Conservation (phyloP, 352 stramenopile genomes). For the Globisporangium cylindrosporum region DNA sequence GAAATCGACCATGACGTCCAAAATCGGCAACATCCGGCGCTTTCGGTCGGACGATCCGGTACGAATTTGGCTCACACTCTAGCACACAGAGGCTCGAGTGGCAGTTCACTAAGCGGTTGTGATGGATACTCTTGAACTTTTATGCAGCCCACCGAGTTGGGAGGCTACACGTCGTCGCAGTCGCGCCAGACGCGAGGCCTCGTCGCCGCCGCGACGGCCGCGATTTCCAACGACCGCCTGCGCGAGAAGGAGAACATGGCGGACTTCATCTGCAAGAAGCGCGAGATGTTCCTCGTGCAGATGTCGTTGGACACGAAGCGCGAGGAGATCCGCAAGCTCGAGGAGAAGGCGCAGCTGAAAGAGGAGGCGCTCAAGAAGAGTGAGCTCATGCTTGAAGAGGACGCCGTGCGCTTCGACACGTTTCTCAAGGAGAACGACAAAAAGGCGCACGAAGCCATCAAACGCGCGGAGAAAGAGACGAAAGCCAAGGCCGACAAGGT, state of each 20-base stretch:
- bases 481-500: constrained; percentile 93
- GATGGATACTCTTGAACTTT: too few species aligned
- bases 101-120: too few species aligned
- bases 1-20: constrained; percentile 80
- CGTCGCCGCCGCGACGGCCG: constrained; percentile 71
- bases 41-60: constrained; percentile 69
- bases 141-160: constrained; percentile 34
- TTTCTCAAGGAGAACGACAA: constrained; percentile 98
- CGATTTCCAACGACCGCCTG: constrained; percentile 82
- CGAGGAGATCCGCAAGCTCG: constrained; percentile 95
- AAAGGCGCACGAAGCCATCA: constrained; percentile 95
- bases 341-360: constrained; percentile 95
- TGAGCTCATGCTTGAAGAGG: constrained; percentile 95
- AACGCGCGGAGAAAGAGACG: constrained; percentile 92
- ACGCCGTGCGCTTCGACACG: constrained; percentile 94
- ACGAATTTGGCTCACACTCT: background rate
- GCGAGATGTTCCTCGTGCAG: constrained; percentile 96
- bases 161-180: constrained; percentile 63
- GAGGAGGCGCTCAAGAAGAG: constrained; percentile 94
- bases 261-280: constrained; percentile 96
- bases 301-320: constrained; percentile 96
- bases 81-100: too few species aligned
- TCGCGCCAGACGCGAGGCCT: constrained; percentile 74
- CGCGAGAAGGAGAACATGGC: constrained; percentile 95
- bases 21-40: constrained; percentile 77